Evolutionary conservation across 176 grass and related monocot species (phyloP).

Genomic region (Aegilops umbellulata): DNA sequence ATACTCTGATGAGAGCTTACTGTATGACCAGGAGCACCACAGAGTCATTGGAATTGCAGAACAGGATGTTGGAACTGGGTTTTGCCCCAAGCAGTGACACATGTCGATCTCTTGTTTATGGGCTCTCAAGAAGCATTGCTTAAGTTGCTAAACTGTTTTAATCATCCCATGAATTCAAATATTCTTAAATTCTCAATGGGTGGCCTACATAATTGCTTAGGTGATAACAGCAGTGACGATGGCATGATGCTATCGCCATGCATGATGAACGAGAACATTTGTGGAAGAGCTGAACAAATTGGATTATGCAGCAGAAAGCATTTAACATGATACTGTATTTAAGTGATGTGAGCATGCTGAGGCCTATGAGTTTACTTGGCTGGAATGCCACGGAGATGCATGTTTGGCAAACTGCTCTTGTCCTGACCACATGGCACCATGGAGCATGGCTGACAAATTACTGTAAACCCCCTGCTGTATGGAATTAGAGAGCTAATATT

Average conservation of each 20-base stretch:
- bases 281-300: not conserved
- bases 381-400: not conserved
- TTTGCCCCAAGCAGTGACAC: slow-evolving; percentile 74
- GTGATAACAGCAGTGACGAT: not conserved
- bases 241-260: not conserved
- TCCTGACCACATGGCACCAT: not conserved
- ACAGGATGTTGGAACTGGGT: slow-evolving; percentile 69
- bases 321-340: not conserved
- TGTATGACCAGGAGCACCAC: slow-evolving; percentile 42
- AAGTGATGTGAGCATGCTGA: not conserved
- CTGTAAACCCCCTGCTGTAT: not conserved
- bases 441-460: not conserved
- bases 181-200: not conserved
- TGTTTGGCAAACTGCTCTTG: not conserved
- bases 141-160: slow-evolving; percentile 9
- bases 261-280: not conserved
- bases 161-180: not conserved
- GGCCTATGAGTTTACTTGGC: not conserved
- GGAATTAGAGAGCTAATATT: not conserved
- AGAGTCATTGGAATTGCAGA: slow-evolving; percentile 59
- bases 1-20: slow-evolving; percentile 57
- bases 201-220: not conserved
- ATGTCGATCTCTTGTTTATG: slow-evolving; percentile 64
- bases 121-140: slow-evolving; percentile 47
- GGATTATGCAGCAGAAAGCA: not conserved